Base-by-base conservation (phyloP, 139 green algal species). In the Chlamydomonas incerta region DNA sequence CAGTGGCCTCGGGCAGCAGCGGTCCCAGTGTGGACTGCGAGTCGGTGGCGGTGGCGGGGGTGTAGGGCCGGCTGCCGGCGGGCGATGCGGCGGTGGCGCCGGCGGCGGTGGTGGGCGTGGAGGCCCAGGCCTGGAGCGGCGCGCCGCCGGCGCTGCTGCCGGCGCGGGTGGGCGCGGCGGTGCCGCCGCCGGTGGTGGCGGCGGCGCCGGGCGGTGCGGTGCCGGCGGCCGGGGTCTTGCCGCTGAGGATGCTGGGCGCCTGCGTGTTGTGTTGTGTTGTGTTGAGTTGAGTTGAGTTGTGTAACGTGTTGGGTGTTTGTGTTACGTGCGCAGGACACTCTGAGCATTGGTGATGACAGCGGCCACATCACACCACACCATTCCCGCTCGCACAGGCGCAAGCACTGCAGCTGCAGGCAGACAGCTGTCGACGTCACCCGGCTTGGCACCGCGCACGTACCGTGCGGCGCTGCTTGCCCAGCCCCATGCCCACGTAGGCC, bases 241-340 rank as follows among this genome's bases (percentile, higher is more conserved):
- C 74, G 11, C 57, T 58, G 10, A 82, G 74, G 57, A 82, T 57
- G 74, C 74, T 82, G 57, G 74, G 74, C 20, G 74, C 74, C 74
- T 82, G 74, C 23, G 21, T 1, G 23, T 2, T 15, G 2, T 15
- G 60, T 15, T 3, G 24, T 37, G 63, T n/a, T n/a, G n/a, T n/a
- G 41, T 50, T 50, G 41, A 8, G 41, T 13, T 5, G 41, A 50
- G 41, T 50, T 5, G 41, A 50, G 41, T 8, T 5, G n/a, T n/a
- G n/a, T n/a, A n/a, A n/a, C n/a, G n/a, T n/a, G n/a, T n/a, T n/a
- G n/a, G n/a, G n/a, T n/a, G n/a, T n/a, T n/a, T n/a, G n/a, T n/a
- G n/a, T n/a, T n/a, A n/a, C n/a, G n/a, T n/a, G n/a, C n/a, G n/a
- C n/a, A n/a, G n/a, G n/a, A n/a, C n/a, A n/a, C n/a, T n/a, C n/a